phyloP scores from a whole-genome alignment of 2,329 filamentous ascomycete species.

The Dothidotthia symphoricarpi region DNA sequence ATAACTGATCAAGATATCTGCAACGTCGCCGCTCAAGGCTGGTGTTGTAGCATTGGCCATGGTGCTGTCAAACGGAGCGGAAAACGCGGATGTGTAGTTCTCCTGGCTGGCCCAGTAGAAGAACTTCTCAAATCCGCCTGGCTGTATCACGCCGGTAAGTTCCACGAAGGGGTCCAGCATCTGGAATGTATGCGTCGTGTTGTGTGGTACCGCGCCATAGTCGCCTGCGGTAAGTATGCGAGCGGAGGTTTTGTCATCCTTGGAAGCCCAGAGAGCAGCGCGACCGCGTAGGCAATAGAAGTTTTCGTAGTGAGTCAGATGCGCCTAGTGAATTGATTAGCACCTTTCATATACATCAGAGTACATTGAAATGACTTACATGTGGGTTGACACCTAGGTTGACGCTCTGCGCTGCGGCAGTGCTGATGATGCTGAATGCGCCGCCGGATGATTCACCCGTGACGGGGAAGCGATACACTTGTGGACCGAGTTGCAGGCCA shows the following conservation, averaged over 20 bases:
- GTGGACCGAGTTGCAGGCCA: slow-evolving; percentile 38
- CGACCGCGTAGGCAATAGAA: slow-evolving; percentile 49
- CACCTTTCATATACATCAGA: not conserved
- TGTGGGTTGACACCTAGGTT: slow-evolving; percentile 47
- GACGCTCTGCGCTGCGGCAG: slow-evolving; percentile 42
- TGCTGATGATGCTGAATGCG: slow-evolving; percentile 49
- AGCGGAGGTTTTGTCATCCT: slow-evolving; percentile 32
- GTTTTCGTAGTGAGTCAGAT: slow-evolving; percentile 48
- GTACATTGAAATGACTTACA: no score
- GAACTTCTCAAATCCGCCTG: slow-evolving; percentile 51
- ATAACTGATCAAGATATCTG: slow-evolving; percentile 42
- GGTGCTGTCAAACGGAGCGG: slow-evolving; percentile 36
- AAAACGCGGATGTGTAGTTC: slow-evolving; percentile 38
- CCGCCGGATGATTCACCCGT: slow-evolving; percentile 48
- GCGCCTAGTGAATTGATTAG: slow-evolving; percentile 18
- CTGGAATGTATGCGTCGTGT: slow-evolving; percentile 52
- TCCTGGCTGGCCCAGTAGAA: slow-evolving; percentile 44
- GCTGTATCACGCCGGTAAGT: slow-evolving; percentile 48
- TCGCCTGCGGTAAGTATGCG: slow-evolving; percentile 48
- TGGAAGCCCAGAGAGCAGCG: slow-evolving; percentile 48
- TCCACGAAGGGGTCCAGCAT: slow-evolving; percentile 51
- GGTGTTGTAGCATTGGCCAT: slow-evolving; percentile 29
- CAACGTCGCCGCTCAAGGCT: slow-evolving; percentile 22
- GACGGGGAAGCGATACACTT: slow-evolving; percentile 46
- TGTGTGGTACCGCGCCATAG: slow-evolving; percentile 47